phyloP scores from a whole-genome alignment of 2,329 filamentous ascomycete genomes.

The Pleochaeta shiraiana region DNA sequence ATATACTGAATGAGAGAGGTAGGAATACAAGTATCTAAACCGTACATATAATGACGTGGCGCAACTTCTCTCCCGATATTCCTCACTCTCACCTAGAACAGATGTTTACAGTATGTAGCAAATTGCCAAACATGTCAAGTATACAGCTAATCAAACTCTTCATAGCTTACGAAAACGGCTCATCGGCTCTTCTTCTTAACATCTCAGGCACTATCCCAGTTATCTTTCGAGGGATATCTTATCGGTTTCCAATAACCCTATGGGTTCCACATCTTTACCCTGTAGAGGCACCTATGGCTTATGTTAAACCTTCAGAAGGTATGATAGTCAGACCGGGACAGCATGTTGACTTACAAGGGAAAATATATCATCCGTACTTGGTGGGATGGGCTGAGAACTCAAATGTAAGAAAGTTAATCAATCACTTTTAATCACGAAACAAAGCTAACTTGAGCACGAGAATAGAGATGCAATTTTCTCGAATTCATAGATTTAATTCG shows the following conservation, averaged over 20 bases:
- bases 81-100: conserved; percentile 64
- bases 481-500: conserved; percentile 67
- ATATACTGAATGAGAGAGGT: conserved; percentile 6
- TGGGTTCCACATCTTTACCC: conserved; percentile 92
- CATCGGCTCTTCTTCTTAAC: conserved; percentile 67
- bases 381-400: conserved; percentile 75
- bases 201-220: conserved; percentile 82
- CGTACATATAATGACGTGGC: conserved; percentile 84
- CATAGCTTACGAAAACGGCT: conserved; percentile 70
- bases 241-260: conserved; percentile 77
- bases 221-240: conserved; percentile 67
- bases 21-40: conserved; percentile 91
- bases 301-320: conserved; percentile 68
- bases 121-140: too few species aligned
- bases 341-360: conserved; percentile 82
- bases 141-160: conserved; percentile 12
- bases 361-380: conserved; percentile 89
- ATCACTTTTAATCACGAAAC: not conserved
- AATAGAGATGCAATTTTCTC: conserved; percentile 62
- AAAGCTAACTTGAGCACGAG: too few species aligned
- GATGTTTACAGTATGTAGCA: conserved; percentile 69
- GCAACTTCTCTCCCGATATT: conserved; percentile 55
- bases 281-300: conserved; percentile 61
- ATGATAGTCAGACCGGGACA: conserved; percentile 87
- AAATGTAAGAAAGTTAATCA: conserved; percentile 46